Conservation (phyloP, 23 red algal species). For the Gracilariopsis chorda region DNA sequence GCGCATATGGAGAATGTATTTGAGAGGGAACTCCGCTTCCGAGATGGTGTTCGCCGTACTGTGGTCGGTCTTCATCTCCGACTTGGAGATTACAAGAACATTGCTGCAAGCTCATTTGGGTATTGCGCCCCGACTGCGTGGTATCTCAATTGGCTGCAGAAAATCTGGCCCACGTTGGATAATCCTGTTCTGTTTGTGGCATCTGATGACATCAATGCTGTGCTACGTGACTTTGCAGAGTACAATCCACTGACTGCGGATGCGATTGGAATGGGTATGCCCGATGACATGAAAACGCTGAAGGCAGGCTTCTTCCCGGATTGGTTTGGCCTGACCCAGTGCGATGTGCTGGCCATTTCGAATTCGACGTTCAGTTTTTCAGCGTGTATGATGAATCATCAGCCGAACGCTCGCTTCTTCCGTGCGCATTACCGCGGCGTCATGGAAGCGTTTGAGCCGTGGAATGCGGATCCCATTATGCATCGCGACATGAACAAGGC, state of each 20-base stretch:
- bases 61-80: conserved; percentile 94
- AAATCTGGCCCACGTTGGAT: conserved; percentile 90
- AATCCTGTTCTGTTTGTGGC: conserved; percentile 99
- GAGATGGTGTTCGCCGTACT: conserved; percentile 52
- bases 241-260: conserved; percentile 87
- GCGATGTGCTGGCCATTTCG: conserved; percentile 96
- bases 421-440: conserved; percentile 87
- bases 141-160: conserved; percentile 95
- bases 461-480: conserved; percentile 92
- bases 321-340: conserved; percentile 94
- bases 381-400: conserved; percentile 87
- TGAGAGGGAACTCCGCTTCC: conserved; percentile 52
- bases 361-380: conserved; percentile 99
- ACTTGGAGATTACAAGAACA: conserved; percentile 99
- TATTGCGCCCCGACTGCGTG: conserved; percentile 96
- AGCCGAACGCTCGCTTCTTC: conserved; percentile 77
- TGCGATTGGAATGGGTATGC: conserved; percentile 71
- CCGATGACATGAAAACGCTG: conserved; percentile 38
- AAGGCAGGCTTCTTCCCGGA: conserved; percentile 98
- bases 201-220: conserved; percentile 85
- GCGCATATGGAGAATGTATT: conserved; percentile 26
- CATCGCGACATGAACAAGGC: conserved; percentile 70
- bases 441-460: conserved; percentile 86
- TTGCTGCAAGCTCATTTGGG: conserved; percentile 94
- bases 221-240: conserved; percentile 85